phyloP scores from a whole-genome alignment of 78 protist genomes.

The Polysphondylium violaceum region DNA sequence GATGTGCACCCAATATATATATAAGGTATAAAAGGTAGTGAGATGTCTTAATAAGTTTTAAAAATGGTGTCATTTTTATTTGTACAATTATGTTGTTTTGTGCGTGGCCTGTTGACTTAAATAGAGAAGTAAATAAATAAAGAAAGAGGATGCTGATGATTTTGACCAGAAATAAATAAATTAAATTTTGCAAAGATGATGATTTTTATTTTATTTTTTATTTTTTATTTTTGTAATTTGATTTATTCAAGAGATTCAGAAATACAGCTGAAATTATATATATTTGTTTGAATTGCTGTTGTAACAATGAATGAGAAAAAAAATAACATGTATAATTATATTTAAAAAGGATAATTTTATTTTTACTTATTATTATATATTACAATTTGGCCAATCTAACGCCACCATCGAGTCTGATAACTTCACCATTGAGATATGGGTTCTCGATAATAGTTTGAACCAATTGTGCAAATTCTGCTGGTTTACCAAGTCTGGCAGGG shows the following conservation, averaged over 20 bases:
- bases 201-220: no score
- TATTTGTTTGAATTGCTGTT: not conserved
- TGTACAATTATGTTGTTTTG: not conserved
- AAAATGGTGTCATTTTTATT: constrained; percentile 22
- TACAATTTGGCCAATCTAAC: constrained; percentile 48
- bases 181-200: not conserved
- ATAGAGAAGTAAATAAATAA: no score
- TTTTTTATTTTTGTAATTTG: no score
- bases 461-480: constrained; percentile 84
- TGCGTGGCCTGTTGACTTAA: not conserved
- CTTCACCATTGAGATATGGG: constrained; percentile 88
- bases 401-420: constrained; percentile 92
- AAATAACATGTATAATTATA: not conserved
- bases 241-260: not conserved
- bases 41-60: constrained; percentile 1
- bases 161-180: no score
- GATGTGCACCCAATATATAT: not conserved
- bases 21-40: not conserved
- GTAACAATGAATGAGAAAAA: not conserved
- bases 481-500: constrained; percentile 88
- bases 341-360: not conserved
- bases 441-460: constrained; percentile 79
- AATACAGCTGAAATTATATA: not conserved
- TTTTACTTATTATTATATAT: not conserved
- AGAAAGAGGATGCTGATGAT: no score